phyloP scores from a whole-genome alignment of 2,329 filamentous ascomycete genomes.

The Epichloe uncinata region DNA sequence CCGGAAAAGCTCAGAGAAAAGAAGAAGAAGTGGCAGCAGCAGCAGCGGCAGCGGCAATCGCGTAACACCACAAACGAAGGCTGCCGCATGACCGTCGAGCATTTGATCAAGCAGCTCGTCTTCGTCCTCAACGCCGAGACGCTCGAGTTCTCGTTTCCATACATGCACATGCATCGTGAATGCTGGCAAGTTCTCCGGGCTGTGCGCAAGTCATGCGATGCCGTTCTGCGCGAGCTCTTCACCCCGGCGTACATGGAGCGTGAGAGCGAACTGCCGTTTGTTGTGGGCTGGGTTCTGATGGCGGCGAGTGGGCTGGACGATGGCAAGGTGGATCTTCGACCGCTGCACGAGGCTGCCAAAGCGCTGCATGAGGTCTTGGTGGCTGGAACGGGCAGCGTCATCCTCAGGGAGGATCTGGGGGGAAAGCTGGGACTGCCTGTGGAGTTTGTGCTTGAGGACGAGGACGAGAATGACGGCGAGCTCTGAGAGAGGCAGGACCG shows the following conservation, averaged over 20 bases:
- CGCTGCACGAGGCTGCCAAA: neutral
- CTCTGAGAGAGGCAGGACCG: no score
- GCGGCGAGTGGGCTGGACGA: conserved; percentile 3
- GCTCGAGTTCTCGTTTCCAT: conserved; percentile 25
- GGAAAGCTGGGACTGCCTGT: neutral
- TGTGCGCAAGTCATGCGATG: conserved; percentile 18
- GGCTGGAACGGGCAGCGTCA: neutral
- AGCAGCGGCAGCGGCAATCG: neutral
- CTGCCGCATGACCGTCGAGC: conserved; percentile 7
- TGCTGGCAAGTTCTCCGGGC: conserved; percentile 26
- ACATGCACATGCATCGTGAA: conserved; percentile 24
- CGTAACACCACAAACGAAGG: neutral
- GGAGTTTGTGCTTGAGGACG: neutral
- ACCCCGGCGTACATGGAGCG: conserved; percentile 22
- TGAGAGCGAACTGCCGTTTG: conserved; percentile 25
- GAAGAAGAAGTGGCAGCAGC: neutral
- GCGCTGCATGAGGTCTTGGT: neutral
- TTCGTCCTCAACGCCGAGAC: conserved; percentile 23
- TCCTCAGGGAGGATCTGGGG: neutral
- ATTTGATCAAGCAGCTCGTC: conserved; percentile 20
- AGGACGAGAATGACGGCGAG: neutral
- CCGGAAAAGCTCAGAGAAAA: conserved; percentile 7
- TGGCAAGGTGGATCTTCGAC: neutral
- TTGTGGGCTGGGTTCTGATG: conserved; percentile 28
- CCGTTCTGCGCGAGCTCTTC: conserved; percentile 19